These are phyloP conservation scores for Daldinia concentrica DNA, from an alignment of 495 filamentous ascomycete species.

Conservation along the genomic window DNA sequence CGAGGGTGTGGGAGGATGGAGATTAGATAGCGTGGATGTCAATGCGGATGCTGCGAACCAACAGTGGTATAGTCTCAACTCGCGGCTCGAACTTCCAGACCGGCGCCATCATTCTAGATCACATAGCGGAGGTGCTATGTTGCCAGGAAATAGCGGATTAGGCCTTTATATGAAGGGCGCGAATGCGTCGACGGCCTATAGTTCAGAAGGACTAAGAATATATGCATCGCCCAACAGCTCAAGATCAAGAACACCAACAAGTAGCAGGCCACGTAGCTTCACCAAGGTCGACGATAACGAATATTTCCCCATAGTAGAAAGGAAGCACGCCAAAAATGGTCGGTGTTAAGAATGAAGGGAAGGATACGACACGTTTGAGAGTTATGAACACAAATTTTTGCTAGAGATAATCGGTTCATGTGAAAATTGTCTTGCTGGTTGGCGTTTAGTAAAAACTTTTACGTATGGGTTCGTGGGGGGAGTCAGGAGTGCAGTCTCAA, in stretches of 20 bases:
- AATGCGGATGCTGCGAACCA: constrained; percentile 63
- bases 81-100: constrained; percentile 72
- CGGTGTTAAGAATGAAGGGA: background rate
- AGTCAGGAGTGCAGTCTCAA: background rate
- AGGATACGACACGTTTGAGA: background rate
- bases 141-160: constrained; percentile 35
- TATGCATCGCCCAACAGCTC: constrained; percentile 49
- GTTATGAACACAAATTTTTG: background rate
- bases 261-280: constrained; percentile 28
- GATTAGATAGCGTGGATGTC: constrained; percentile 54
- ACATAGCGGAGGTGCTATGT: constrained; percentile 46
- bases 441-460: constrained; percentile 9
- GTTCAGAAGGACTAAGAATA: constrained; percentile 33
- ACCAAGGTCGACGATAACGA: constrained; percentile 38
- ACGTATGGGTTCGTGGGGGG: background rate
- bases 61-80: constrained; percentile 78
- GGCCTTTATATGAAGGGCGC: constrained; percentile 43
- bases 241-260: constrained; percentile 51
- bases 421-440: constrained; percentile 6
- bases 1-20: constrained; percentile 88
- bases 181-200: constrained; percentile 17
- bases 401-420: background rate
- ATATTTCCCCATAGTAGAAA: constrained; percentile 38
- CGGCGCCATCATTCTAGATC: constrained; percentile 50
- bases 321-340: constrained; percentile 16